Base-by-base conservation (phyloP, 371 early-diverging fungal genomes). In the Mucor lusitanicus region DNA sequence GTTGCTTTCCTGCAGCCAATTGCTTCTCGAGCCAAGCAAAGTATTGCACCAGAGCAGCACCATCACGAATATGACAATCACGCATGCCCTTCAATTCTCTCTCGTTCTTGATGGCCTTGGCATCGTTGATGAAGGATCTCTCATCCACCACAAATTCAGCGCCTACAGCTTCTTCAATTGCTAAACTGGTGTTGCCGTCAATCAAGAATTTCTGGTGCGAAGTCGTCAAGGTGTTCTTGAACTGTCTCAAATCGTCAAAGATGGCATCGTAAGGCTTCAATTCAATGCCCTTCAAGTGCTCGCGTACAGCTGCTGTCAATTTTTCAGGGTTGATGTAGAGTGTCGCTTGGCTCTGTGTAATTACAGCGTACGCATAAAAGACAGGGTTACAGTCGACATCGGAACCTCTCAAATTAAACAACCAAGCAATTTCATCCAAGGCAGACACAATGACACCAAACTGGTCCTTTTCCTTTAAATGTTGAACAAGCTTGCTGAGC, bases 351-450 rank as follows among this genome's bases (percentile, higher is more conserved):
- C 85, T 78, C 55, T 76, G 70, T 13, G 97, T 92, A 32, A 99
- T 79, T 21, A 94, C 65, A 6, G 94, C 88, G 76, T 97, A 99
- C 4, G 98, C 81, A 76, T 95, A 98, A 80, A 99, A 99, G 9
- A 99, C 96, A 1, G 99, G 99, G 79, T 99, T 99, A 84, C 92
- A 99, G 32, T 87, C 85, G 58, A 99, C 94, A 77, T 99, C 99
- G 8, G 88, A 91, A n/a, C 99, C 99, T 68, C 99, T 91, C 69
- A 99, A 81, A 76, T 99, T 99, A 74, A 97, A 94, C 57, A 99
- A 80, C 99, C 99, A 97, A 23, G 95, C 95, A 61, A 95, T 86
- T 77, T 97, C 99, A 80, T 97, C 98, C 63, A 96, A 83, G 5
- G 91, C 95, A 15, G 94, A 88, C 3, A 96, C 88, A 19, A 93